Conservation (phyloP, 1,139 yeast genomes). For the Geotrichum restrictum region DNA sequence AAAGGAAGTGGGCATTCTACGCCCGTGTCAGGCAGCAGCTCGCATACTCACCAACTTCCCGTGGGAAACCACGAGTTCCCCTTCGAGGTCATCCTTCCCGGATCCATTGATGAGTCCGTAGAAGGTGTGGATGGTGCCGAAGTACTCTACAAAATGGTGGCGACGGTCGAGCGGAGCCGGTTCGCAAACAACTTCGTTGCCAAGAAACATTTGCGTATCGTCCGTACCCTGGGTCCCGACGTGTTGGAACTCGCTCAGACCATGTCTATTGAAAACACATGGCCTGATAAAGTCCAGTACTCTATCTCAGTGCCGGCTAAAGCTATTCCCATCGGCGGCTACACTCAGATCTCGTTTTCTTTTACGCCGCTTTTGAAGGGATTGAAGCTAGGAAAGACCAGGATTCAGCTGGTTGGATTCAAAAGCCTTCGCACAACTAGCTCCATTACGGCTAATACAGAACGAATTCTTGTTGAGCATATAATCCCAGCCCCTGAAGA, state of each 20-base stretch:
- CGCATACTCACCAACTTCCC: constrained; percentile 37
- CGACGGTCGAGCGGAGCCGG: constrained; percentile 78
- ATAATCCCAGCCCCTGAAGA: constrained; percentile 44
- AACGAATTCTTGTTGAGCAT: constrained; percentile 33
- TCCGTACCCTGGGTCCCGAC: constrained; percentile 87
- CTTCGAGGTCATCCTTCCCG: constrained; percentile 80
- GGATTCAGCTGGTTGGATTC: constrained; percentile 61
- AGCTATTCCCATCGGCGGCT: constrained; percentile 86
- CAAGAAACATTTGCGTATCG: constrained; percentile 70
- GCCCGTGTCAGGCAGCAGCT: constrained; percentile 4
- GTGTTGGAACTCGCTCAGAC: constrained; percentile 86
- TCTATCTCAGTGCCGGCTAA: constrained; percentile 80
- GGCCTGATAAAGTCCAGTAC: constrained; percentile 95
- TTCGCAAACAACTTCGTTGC: constrained; percentile 63
- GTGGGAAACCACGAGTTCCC: constrained; percentile 91
- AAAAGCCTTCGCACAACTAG: constrained; percentile 8
- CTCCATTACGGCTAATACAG: neutral
- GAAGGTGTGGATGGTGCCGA: constrained; percentile 88
- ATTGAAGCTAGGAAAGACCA: constrained; percentile 66
- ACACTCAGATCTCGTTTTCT: constrained; percentile 63
- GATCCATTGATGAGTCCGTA: constrained; percentile 78
- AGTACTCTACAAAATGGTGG: constrained; percentile 71
- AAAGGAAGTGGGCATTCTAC: constrained; percentile 7
- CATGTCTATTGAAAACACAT: constrained; percentile 87
- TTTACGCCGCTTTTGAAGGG: constrained; percentile 83